These are phyloP conservation scores for Cladosporium sp. DNA, from an alignment of 2,329 filamentous ascomycete species.

Conservation along the genomic window DNA sequence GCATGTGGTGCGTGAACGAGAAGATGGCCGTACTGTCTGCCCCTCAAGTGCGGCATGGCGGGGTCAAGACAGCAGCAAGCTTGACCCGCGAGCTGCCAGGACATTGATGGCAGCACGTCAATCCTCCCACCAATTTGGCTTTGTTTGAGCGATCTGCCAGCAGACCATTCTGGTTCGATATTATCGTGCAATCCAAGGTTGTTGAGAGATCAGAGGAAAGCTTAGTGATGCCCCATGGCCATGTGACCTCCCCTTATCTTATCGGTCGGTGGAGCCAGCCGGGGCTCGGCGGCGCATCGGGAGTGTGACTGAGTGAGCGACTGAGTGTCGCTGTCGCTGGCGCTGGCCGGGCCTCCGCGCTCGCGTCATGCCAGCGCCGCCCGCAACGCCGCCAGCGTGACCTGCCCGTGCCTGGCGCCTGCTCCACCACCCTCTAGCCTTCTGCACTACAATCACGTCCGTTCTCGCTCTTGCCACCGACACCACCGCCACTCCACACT, in stretches of 20 bases:
- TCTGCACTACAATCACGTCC: not conserved
- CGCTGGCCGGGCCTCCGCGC: not conserved
- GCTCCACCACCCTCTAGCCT: not conserved
- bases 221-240: not conserved
- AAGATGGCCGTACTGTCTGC: no score
- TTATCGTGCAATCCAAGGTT: not conserved
- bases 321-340: no score
- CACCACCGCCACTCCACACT: no score
- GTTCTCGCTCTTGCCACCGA: not conserved
- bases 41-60: not conserved
- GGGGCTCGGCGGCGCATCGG: no score
- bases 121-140: no score
- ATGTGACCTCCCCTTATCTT: not conserved
- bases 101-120: not conserved
- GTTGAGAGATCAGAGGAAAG: not conserved
- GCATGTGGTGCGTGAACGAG: no score
- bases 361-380: not conserved
- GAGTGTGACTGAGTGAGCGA: no score
- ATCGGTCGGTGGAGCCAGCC: not conserved
- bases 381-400: slow-evolving; percentile 3
- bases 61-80: not conserved
- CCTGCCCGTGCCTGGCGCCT: not conserved
- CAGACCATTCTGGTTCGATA: no score
- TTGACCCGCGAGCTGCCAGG: not conserved
- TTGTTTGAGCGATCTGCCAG: no score